Evolutionary conservation across 2,329 filamentous ascomycete species (phyloP).

Genomic region (Claviceps sp.): DNA sequence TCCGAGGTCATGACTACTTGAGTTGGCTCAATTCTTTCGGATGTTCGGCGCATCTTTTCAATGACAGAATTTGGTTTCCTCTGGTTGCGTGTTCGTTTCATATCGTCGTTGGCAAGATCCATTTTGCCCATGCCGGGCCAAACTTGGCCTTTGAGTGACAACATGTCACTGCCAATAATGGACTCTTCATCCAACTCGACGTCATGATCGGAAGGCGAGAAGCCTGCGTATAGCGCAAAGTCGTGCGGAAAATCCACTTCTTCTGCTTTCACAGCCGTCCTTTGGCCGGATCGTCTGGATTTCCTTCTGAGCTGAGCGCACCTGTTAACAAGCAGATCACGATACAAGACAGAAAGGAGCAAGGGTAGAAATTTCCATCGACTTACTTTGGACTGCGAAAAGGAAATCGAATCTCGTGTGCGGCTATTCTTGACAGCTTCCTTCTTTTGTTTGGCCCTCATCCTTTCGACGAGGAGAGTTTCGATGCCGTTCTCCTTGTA

Average conservation of each 20-base stretch:
- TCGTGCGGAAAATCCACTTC: slow-evolving; percentile 14
- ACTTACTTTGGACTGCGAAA: slow-evolving; percentile 12
- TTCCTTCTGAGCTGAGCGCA: slow-evolving; percentile 16
- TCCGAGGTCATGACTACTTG: slow-evolving; percentile 50
- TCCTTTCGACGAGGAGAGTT: slow-evolving; percentile 60
- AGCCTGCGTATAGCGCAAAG: slow-evolving; percentile 16
- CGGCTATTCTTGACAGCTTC: slow-evolving; percentile 41
- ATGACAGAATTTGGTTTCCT: slow-evolving; percentile 63
- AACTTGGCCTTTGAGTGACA: slow-evolving; percentile 53
- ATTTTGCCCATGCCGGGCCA: slow-evolving; percentile 75
- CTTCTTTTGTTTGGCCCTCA: slow-evolving; percentile 63
- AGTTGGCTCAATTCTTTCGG: slow-evolving; percentile 46
- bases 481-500: slow-evolving; percentile 60
- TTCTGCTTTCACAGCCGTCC: slow-evolving; percentile 16
- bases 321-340: background rate
- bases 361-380: background rate
- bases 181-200: slow-evolving; percentile 16
- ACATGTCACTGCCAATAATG: slow-evolving; percentile 15
- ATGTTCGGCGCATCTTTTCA: slow-evolving; percentile 50
- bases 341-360: background rate
- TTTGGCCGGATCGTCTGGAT: slow-evolving; percentile 13
- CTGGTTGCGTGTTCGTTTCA: slow-evolving; percentile 64
- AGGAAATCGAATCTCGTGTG: slow-evolving; percentile 12
- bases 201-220: slow-evolving; percentile 17
- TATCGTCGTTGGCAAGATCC: slow-evolving; percentile 61